Conservation (phyloP, 2,329 filamentous ascomycete species). For the Cordyceps pruinosa region DNA sequence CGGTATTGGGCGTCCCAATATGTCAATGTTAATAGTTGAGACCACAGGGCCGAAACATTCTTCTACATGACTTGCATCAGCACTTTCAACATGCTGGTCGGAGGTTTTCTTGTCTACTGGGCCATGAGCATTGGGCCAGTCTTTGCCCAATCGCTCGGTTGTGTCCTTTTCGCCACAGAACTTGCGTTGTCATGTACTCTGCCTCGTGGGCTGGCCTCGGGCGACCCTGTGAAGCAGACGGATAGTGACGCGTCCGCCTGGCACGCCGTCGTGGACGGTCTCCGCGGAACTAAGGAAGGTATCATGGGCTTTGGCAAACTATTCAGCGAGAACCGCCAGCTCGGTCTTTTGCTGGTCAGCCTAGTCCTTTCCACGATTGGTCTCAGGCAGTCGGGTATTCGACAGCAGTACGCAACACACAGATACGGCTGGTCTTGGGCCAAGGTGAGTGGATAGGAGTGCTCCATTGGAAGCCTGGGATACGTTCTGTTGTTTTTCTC, state of each 20-base stretch:
- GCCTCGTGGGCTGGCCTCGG: not conserved
- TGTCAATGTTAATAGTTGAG: too few relatives aligned
- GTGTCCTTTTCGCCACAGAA: not conserved
- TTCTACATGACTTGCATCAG: not conserved
- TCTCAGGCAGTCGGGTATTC: not conserved
- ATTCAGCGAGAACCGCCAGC: not conserved
- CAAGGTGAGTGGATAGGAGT: not conserved
- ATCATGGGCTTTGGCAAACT: not conserved
- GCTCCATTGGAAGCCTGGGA: too few relatives aligned
- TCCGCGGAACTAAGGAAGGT: not conserved
- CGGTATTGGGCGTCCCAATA: not conserved
- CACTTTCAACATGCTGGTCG: not conserved
- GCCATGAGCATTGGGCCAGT: conserved; percentile 4
- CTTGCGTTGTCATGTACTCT: not conserved
- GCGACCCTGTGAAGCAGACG: not conserved
- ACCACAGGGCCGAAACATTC: conserved; percentile 5
- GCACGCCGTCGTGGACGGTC: not conserved
- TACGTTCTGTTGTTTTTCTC: too few relatives aligned
- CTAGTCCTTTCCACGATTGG: conserved; percentile 8
- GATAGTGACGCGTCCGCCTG: not conserved
- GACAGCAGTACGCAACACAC: conserved; percentile 8
- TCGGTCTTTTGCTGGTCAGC: conserved; percentile 3
- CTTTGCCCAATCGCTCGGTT: not conserved
- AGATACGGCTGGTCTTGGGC: conserved; percentile 11
- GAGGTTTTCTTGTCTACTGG: not conserved